Conservation (phyloP, 2,329 filamentous ascomycete genomes). For the Bipolaris cookei region DNA sequence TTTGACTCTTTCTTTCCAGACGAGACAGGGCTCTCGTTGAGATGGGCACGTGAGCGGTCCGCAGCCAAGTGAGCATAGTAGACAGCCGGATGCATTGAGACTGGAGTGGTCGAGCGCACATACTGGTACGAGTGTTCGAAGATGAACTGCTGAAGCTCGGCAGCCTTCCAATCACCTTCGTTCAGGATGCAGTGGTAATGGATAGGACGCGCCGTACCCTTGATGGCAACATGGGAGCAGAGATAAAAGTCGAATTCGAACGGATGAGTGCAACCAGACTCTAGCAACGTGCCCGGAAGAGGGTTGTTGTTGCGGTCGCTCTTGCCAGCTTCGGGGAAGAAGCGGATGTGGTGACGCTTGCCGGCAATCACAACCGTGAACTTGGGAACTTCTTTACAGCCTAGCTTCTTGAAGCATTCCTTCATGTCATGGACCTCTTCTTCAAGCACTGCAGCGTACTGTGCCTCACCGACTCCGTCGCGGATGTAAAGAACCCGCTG, state of each 20-base stretch:
- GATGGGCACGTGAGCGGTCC: conserved; percentile 77
- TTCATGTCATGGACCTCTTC: conserved; percentile 79
- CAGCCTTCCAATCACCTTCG: conserved; percentile 71
- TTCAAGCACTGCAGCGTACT: conserved; percentile 80
- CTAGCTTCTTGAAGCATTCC: conserved; percentile 57
- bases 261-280: conserved; percentile 87
- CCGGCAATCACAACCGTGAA: conserved; percentile 88
- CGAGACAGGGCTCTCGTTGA: conserved; percentile 55
- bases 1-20: conserved; percentile 49
- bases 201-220: conserved; percentile 90
- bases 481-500: conserved; percentile 88
- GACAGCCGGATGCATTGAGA: conserved; percentile 85
- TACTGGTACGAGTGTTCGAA: conserved; percentile 97
- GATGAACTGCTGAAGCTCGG: conserved; percentile 82
- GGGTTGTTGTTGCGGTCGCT: conserved; percentile 81
- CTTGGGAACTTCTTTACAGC: conserved; percentile 59
- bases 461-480: conserved; percentile 84
- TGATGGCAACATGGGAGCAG: conserved; percentile 77
- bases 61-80: conserved; percentile 96
- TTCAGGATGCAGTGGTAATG: conserved; percentile 91
- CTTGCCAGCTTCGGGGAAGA: conserved; percentile 73
- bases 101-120: conserved; percentile 86
- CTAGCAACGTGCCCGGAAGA: conserved; percentile 84
- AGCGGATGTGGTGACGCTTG: conserved; percentile 88
- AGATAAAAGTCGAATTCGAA: conserved; percentile 89